A percentile compares a stretch with the other conserved stretches of the same genome.
Evolutionary conservation across 768 basidiomycete genomes (phyloP).

Genomic region (Tulasnella calospora): DNA sequence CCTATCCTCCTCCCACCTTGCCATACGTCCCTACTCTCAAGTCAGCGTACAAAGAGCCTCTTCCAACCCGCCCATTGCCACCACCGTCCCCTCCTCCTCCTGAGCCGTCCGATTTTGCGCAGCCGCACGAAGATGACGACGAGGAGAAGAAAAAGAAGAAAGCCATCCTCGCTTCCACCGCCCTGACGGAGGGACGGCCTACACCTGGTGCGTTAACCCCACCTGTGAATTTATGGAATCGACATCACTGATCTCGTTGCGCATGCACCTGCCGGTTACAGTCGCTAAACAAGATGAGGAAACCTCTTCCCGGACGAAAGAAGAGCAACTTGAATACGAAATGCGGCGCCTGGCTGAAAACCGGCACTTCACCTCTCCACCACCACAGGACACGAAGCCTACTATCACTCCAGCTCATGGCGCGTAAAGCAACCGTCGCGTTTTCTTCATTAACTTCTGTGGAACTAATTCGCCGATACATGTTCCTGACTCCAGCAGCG

Average conservation of each 20-base stretch:
- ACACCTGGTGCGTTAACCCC: not conserved
- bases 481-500: not conserved
- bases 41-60: not conserved
- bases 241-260: not conserved
- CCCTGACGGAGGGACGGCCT: not conserved
- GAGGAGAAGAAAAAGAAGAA: not conserved
- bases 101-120: not conserved
- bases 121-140: not conserved
- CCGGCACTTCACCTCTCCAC: not conserved
- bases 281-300: not conserved
- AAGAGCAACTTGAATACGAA: not conserved
- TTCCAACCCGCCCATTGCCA: not conserved
- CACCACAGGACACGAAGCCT: not conserved
- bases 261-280: not conserved
- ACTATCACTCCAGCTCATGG: not conserved
- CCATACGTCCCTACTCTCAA: not conserved
- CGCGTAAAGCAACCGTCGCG: not conserved
- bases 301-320: not conserved
- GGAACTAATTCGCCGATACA: not conserved
- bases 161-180: not conserved
- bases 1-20: not conserved
- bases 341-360: not conserved
- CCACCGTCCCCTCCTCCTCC: not conserved
- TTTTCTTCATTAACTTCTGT: not conserved
- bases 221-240: not conserved